Evolutionary conservation across 1,284 basidiomycete species (phyloP).

Genomic region (Pulveroboletus sp.): DNA sequence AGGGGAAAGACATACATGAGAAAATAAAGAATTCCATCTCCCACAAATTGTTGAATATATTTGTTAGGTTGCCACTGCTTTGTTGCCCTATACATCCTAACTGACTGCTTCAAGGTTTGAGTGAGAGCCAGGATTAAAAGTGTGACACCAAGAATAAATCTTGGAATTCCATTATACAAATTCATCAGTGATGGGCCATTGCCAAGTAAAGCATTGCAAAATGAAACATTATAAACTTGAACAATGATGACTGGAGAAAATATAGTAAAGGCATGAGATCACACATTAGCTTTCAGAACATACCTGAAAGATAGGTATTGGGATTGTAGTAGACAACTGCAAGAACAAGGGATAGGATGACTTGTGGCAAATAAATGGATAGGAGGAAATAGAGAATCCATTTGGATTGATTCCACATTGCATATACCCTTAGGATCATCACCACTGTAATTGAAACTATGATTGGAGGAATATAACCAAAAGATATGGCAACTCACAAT

Average conservation of each 20-base stretch:
- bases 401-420: neutral
- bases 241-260: neutral
- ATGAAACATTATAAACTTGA: neutral
- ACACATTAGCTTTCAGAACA: neutral
- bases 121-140: neutral
- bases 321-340: neutral
- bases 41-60: neutral
- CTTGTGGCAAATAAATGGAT: neutral
- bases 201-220: neutral
- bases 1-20: neutral
- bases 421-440: neutral
- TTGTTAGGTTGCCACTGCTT: constrained; percentile 1
- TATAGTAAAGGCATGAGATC: no score
- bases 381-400: neutral
- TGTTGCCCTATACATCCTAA: neutral
- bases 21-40: constrained; percentile 3
- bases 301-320: neutral
- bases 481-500: neutral
- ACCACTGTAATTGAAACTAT: neutral
- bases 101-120: neutral
- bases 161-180: neutral
- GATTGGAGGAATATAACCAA: neutral
- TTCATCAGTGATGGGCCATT: neutral
- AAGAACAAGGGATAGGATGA: neutral
- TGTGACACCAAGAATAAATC: neutral